These are phyloP conservation scores for Tetracentron sinense DNA, from an alignment of 164 flowering plant genomes.

Conservation along the genomic window DNA sequence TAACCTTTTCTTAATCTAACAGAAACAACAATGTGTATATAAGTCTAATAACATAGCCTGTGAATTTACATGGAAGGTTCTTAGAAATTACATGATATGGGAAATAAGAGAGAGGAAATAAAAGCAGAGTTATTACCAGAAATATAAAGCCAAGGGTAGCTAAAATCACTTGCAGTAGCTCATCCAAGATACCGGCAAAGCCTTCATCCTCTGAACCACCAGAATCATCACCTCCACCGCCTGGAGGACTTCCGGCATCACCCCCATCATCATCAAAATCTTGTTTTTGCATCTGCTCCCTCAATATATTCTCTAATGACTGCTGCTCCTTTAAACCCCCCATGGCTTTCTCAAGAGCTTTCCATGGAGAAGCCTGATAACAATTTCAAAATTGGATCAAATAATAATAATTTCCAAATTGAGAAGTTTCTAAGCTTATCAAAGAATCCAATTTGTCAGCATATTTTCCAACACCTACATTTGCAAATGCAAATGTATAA, in stretches of 20 bases:
- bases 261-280: constrained; percentile 57
- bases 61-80: no score
- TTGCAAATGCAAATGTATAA: no score
- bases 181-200: constrained; percentile 43
- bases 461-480: no score
- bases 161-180: constrained; percentile 61
- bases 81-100: no score
- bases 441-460: no score
- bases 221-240: constrained; percentile 37
- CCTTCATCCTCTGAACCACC: constrained; percentile 61
- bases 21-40: no score
- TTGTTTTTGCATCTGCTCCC: constrained; percentile 56
- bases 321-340: constrained; percentile 42
- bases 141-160: constrained; percentile 62
- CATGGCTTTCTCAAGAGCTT: constrained; percentile 51
- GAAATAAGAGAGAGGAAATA: neutral
- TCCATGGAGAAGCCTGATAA: constrained; percentile 64
- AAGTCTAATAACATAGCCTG: no score
- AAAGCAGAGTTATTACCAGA: constrained; percentile 41
- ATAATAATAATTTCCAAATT: neutral
- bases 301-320: constrained; percentile 57
- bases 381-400: neutral
- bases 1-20: no score
- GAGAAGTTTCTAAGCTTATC: no score
- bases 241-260: constrained; percentile 27